These are phyloP conservation scores for Aquilaria agallochum DNA, from an alignment of 441 rosid genomes.

Conservation along the genomic window DNA sequence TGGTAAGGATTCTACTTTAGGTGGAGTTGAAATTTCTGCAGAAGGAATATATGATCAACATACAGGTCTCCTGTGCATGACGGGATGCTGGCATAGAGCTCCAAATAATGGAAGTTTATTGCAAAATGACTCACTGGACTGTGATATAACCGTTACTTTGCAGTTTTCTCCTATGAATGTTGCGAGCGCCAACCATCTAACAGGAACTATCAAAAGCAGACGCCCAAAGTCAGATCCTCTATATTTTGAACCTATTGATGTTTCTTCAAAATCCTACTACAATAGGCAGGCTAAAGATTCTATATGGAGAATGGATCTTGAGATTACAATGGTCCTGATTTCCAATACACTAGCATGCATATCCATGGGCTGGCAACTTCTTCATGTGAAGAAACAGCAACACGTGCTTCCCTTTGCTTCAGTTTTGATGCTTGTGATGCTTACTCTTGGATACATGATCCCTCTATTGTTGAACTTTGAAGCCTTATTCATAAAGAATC, in stretches of 20 bases:
- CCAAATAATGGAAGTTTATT: slow-evolving; percentile 17
- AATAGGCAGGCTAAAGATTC: slow-evolving; percentile 62
- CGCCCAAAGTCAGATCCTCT: slow-evolving; percentile 58
- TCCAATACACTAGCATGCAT: slow-evolving; percentile 73
- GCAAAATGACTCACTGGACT: slow-evolving; percentile 40
- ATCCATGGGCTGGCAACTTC: slow-evolving; percentile 72
- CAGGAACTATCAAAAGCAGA: slow-evolving; percentile 67
- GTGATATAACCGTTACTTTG: slow-evolving; percentile 49
- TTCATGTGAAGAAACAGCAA: slow-evolving; percentile 66
- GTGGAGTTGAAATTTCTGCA: slow-evolving; percentile 48
- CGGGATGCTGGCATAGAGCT: slow-evolving; percentile 55
- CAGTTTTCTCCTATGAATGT: slow-evolving; percentile 59
- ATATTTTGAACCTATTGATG: slow-evolving; percentile 50
- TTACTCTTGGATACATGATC: slow-evolving; percentile 77
- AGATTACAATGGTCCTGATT: slow-evolving; percentile 70
- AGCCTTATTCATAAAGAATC: slow-evolving; percentile 50
- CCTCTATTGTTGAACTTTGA: slow-evolving; percentile 80
- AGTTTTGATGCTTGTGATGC: slow-evolving; percentile 52
- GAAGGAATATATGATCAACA: slow-evolving; percentile 73
- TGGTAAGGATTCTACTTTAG: slow-evolving; percentile 19
- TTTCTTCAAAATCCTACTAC: slow-evolving; percentile 59
- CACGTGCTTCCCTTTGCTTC: slow-evolving; percentile 73
- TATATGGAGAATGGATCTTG: slow-evolving; percentile 91
- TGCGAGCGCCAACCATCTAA: slow-evolving; percentile 39
- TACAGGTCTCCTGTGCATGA: slow-evolving; percentile 78